Conservation (phyloP, 2,329 filamentous ascomycete species). For the Diplodia seriata region DNA sequence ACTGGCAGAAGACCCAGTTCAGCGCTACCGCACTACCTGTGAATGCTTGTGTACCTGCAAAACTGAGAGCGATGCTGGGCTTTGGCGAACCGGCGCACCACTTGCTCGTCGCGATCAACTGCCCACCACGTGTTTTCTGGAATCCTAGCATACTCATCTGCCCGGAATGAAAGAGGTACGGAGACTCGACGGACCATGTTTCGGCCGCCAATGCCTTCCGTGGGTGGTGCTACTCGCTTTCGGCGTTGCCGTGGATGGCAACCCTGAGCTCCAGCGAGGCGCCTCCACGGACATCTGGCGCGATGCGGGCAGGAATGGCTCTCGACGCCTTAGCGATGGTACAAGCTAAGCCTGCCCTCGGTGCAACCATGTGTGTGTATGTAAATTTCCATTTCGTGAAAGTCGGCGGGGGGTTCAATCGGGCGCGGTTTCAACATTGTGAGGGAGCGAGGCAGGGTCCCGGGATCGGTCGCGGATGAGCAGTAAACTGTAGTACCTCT, state of each 20-base stretch:
- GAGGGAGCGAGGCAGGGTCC: background rate
- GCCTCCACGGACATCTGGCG: background rate
- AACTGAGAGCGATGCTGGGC: background rate
- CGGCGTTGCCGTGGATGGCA: background rate
- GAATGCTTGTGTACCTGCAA: background rate
- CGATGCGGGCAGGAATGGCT: background rate
- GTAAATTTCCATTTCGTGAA: background rate
- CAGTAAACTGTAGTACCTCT: background rate
- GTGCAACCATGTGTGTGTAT: background rate
- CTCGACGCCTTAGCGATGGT: background rate
- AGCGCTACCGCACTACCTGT: background rate
- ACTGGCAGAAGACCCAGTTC: background rate
- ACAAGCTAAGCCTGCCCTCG: accelerated
- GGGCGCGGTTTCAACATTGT: background rate
- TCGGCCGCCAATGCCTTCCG: background rate
- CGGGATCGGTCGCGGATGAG: background rate
- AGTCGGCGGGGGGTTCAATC: background rate
- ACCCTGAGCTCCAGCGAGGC: background rate
- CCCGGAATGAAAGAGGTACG: background rate
- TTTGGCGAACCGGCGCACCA: background rate
- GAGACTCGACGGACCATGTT: background rate
- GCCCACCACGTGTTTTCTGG: background rate
- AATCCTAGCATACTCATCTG: background rate
- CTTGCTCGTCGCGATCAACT: background rate
- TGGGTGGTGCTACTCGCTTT: background rate